These are phyloP conservation scores for Cercospora sp. DNA, from an alignment of 2,329 filamentous ascomycete genomes.

Conservation along the genomic window DNA sequence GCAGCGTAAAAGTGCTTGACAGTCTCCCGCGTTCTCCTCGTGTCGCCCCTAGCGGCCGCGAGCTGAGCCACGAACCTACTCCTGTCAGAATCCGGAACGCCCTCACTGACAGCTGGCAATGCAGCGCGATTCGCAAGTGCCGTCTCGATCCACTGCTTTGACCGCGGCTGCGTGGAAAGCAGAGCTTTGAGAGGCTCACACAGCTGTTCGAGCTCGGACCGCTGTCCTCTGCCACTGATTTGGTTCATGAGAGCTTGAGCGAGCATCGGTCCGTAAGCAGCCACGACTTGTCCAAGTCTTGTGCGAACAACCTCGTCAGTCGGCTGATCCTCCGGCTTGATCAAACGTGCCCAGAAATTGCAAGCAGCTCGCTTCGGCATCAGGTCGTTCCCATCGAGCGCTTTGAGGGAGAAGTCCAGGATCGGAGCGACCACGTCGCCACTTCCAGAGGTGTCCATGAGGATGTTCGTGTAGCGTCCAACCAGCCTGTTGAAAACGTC, in stretches of 20 bases:
- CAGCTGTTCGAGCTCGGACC: constrained; percentile 71
- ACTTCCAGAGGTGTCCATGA: constrained; percentile 64
- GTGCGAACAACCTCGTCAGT: constrained; percentile 25
- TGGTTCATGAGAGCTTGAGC: constrained; percentile 63
- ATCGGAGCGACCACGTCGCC: constrained; percentile 44
- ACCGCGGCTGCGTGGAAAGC: constrained; percentile 32
- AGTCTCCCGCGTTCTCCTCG: constrained; percentile 63
- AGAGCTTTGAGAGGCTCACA: constrained; percentile 71
- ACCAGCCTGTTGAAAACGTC: constrained; percentile 69
- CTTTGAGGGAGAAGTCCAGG: constrained; percentile 70
- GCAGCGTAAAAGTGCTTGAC: constrained; percentile 73
- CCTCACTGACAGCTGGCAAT: constrained; percentile 52
- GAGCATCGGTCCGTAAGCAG: constrained; percentile 63
- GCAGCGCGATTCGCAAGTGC: constrained; percentile 58
- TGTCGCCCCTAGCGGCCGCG: constrained; percentile 63
- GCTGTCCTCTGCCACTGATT: constrained; percentile 66
- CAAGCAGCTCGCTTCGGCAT: constrained; percentile 73
- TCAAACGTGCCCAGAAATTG: constrained; percentile 69
- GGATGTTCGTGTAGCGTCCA: constrained; percentile 59
- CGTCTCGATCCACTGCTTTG: constrained; percentile 52
- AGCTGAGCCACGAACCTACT: constrained; percentile 66
- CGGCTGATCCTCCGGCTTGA: constrained; percentile 43
- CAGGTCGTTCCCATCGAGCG: constrained; percentile 70
- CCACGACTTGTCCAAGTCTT: constrained; percentile 46
- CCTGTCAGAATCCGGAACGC: constrained; percentile 62